Evolutionary conservation across 2,329 filamentous ascomycete species (phyloP), one percentile per base, ranked within the genome.

Genomic region (Ceratocystiopsis brevicomis): DNA sequence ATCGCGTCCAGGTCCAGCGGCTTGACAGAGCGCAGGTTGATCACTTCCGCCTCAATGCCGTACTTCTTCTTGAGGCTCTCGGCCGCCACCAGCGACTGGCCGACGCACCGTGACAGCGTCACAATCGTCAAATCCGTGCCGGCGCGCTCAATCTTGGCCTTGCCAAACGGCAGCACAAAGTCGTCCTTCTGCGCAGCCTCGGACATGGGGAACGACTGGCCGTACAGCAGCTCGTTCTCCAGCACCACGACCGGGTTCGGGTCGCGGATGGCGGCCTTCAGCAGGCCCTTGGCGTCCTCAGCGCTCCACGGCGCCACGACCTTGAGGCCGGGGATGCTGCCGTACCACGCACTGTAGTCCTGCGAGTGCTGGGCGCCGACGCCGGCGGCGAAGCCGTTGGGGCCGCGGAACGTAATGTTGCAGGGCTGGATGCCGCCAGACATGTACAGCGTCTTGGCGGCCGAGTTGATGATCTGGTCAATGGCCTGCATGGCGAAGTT

Each of bases 401-500:
- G 90, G 44, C 90, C 90, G 61, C 90, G 87, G 81, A 98, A 98
- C 54, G 90, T 96, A 66, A 98, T 88, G 71, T 96, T 96, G 70
- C 90, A 98, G 56, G 90, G 90, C 68, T 98, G 90, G 63, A 95
- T 96, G 63, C 90, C 90, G 57, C 90, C 90, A 51, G 90, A 96
- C 90, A 98, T 98, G 73, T 98, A 98, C 59, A 98, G 88, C 45
- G 90, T 98, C 75, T 98, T 98, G 59, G 86, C 90, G 54, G 73
- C 90, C 41, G 88, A 96, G 78, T 98, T 98, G 76, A 98, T 87
- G 61, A 98, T 84, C 64, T 98, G 90, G 63, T 98, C 90, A 64
- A 98, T 98, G 61, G 90, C 85, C 70, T 98, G 90, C 90, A 98
- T 98, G 64, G 90, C 88, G 61, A 96, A 96, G 76, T 98, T 98